A percentile compares a stretch with the other conserved stretches of the same genome.
Conservation (phyloP, 768 basidiomycete species). For the Strobilomyces echinocephalus region DNA sequence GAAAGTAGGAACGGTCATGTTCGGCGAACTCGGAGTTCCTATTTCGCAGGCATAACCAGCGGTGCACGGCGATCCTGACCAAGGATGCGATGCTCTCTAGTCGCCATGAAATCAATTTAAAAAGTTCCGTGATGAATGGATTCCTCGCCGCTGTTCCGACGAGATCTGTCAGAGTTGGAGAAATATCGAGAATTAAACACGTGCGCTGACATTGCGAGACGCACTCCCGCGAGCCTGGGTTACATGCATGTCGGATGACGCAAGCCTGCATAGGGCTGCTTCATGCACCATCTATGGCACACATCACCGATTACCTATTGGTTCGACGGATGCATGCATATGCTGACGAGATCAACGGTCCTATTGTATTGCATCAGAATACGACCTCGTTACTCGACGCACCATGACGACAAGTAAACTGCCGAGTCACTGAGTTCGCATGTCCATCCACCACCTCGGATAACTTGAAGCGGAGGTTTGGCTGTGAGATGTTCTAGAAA, state of each 20-base stretch:
- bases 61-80: not conserved
- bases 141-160: not conserved
- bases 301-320: constrained; percentile 57
- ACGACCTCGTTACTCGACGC: not conserved
- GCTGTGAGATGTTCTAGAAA: not conserved
- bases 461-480: not conserved
- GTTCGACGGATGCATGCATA: constrained; percentile 42
- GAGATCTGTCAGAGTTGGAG: not conserved
- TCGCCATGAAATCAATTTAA: not conserved
- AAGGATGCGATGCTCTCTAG: not conserved
- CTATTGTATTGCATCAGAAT: not conserved
- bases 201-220: not conserved
- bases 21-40: not conserved
- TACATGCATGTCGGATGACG: not conserved
- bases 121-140: not conserved
- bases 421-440: not conserved
- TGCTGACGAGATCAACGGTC: constrained; percentile 2
- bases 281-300: no score
- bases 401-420: constrained; percentile 1
- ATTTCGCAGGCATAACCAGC: not conserved
- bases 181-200: not conserved
- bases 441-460: not conserved
- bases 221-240: constrained; percentile 3
- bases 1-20: not conserved
- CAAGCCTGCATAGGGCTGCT: not conserved